Evolutionary conservation across 768 basidiomycete genomes (phyloP), one percentile per base, ranked within the genome.

Genomic region (Thelephora ganbajun): DNA sequence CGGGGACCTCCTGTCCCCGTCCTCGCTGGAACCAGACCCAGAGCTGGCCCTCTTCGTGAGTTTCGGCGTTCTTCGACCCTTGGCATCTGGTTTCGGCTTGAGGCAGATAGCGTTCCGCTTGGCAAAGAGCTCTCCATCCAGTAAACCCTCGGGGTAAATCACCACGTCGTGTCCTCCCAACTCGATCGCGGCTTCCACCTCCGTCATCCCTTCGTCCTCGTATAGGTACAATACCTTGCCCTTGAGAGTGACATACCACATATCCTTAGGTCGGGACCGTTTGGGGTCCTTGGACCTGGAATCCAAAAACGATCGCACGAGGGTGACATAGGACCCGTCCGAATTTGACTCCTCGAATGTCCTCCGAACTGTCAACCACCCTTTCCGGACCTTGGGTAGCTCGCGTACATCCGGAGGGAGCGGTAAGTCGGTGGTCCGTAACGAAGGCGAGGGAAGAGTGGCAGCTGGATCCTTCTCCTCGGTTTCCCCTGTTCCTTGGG

Each of bases 221-320:
- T 96, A 97, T 18, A 98, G 68, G 64, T 90, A 97, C 26, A 98
- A 66, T 35, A 94, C 80, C 57, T 79, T 83, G 39, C 85, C 88
- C 70, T 97, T 97, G 61, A 98, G 72, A 6, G 83, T 89, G 46
- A 83, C 86, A 61, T 82, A 96, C 80, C 87, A 96, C 75, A 76
- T 82, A 61, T 96, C 93, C 65, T 89, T 90, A 13, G 91, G 89
- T 44, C 85, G 73, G 12, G 83, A 79, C 36, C 76, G 71, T 58
- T 83, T 85, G 6, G 89, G 84, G 63, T 91, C 87, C 59, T 86
- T 84, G 45, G 86, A 87, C 48, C 85, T 73, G 14, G 86, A 69
- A 56, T 89, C 87, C 50, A 90, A 67, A 59, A 88, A 84, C 12
- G 83, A 81, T 48, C 77, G 77, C 57, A 91, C 78, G 51, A 88